Evolutionary conservation across 2,329 filamentous ascomycete genomes (phyloP), one percentile per base, ranked within the genome.

Genomic region (Xylaria sp.): DNA sequence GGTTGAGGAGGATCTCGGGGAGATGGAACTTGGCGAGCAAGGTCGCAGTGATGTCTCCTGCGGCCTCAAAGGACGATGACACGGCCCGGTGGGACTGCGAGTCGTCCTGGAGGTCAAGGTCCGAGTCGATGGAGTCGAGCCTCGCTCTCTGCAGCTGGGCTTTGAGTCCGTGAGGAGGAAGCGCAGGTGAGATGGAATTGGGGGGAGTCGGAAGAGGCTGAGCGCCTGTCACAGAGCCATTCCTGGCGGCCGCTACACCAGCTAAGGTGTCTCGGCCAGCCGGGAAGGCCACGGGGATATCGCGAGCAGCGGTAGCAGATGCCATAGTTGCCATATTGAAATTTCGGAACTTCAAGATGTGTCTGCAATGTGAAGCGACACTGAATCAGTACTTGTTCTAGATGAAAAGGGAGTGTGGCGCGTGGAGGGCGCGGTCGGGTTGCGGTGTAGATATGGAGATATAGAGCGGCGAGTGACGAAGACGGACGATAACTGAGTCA

Each of bases 21-120:
- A 99, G 88, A 80, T 98, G 92, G 80, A 95, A 89, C 81, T 92
- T 96, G 76, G 95, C 94, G 74, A 99, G 87, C 85, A 98, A 89
- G 77, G 86, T 84, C 50, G 94, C 90, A 57, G 94, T 97, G 80
- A 99, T 98, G 77, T 90, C 89, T 74, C 93, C 94, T 37, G 91
- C 87, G 56, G 91, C 89, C 80, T 98, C 94, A 71, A 85, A 84
- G 52, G 83, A 80, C 20, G 86, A 84, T 60, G 86, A 87, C 10
- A 82, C 82, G 69, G 81, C 80, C 61, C 73, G 78, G 73, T 80
- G 79, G 63, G 81, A 80, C 67, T 89, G 88, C 67, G 84, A 83
- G 61, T 84, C 86, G 74, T 95, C 92, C 78, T 93, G 91, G 76
- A 97, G 87, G 78, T 97, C 94, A 76, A 97, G 87, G 80, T 98